A percentile compares a stretch with the other conserved stretches of the same genome.
These are phyloP conservation scores for Gossypium gossypioides DNA, from an alignment of 441 rosid species.

Conservation along the genomic window DNA sequence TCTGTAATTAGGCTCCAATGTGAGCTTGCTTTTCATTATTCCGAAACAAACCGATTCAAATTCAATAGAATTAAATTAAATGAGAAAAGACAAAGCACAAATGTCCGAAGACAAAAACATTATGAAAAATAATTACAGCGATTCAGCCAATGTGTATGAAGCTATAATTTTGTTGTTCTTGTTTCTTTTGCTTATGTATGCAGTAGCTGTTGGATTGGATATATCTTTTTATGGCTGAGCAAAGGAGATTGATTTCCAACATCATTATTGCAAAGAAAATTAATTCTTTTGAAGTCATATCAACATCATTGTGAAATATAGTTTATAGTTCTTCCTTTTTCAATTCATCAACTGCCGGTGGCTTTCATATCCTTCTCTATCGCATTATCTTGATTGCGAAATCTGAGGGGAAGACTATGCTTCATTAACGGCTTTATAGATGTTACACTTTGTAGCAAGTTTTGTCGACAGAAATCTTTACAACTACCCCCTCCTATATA, in stretches of 20 bases:
- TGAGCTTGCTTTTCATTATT: constrained; percentile 6
- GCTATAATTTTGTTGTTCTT: neutral
- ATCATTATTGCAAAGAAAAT: neutral
- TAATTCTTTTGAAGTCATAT: constrained; percentile 4
- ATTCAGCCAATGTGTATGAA: neutral
- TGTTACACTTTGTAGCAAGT: neutral
- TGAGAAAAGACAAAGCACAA: neutral
- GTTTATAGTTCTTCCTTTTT: neutral
- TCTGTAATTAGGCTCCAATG: neutral
- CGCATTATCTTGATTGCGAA: neutral
- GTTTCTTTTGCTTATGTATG: neutral
- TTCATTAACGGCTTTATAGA: neutral
- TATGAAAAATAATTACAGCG: neutral
- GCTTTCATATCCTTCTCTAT: neutral
- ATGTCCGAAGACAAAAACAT: neutral
- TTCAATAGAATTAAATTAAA: neutral
- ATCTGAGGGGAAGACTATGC: neutral
- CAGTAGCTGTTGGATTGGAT: neutral
- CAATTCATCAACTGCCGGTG: neutral
- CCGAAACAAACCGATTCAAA: neutral
- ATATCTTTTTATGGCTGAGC: neutral
- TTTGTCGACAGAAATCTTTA: neutral
- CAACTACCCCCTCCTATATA: neutral
- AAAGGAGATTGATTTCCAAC: neutral
- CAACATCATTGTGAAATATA: constrained; percentile 2